Percentiles rank a stretch among this genome's conserved stretches.
Evolutionary conservation across 139 green algal species (phyloP).

Genomic region (Auxenochlorella protothecoides): DNA sequence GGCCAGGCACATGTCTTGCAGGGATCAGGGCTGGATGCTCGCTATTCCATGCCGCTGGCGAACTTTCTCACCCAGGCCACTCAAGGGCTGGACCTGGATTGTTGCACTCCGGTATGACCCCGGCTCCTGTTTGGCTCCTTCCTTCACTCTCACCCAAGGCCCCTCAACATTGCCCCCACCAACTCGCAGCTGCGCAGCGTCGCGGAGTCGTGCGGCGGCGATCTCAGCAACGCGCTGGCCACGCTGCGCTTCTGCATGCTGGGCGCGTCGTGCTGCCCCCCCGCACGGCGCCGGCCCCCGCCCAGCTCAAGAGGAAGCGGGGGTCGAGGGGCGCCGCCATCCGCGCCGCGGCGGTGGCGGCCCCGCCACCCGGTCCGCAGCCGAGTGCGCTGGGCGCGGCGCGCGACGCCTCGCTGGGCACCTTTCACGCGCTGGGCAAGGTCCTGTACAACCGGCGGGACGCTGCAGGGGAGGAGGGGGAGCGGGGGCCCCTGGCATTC

Average conservation of each 20-base stretch:
- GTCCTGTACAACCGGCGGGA: slow-evolving; percentile 68
- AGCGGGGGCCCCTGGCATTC: slow-evolving; percentile 19
- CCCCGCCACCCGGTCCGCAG: slow-evolving; percentile 4
- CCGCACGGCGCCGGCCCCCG: too few relatives aligned
- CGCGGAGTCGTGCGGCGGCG: slow-evolving; percentile 21
- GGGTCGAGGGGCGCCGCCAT: neutral
- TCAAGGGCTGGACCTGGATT: too few relatives aligned
- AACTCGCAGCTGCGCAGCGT: slow-evolving; percentile 10
- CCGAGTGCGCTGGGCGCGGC: neutral
- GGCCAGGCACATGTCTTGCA: too few relatives aligned
- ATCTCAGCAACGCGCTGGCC: slow-evolving; percentile 34
- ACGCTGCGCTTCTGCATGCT: slow-evolving; percentile 13
- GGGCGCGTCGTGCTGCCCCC: too few relatives aligned
- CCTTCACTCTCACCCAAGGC: too few relatives aligned
- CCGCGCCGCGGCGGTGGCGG: neutral
- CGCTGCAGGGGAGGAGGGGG: neutral
- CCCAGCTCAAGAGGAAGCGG: slow-evolving; percentile 20
- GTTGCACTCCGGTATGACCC: too few relatives aligned
- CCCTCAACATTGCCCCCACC: too few relatives aligned
- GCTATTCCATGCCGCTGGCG: too few relatives aligned
- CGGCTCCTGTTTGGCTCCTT: too few relatives aligned
- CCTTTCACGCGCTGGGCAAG: slow-evolving; percentile 74
- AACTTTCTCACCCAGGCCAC: too few relatives aligned
- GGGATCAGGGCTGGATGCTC: too few relatives aligned
- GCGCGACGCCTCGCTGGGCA: slow-evolving; percentile 40